Percentiles rank a stretch among this genome's conserved stretches.
phyloP scores from a whole-genome alignment of 2,329 filamentous ascomycete species.

The Alternaria sp. region DNA sequence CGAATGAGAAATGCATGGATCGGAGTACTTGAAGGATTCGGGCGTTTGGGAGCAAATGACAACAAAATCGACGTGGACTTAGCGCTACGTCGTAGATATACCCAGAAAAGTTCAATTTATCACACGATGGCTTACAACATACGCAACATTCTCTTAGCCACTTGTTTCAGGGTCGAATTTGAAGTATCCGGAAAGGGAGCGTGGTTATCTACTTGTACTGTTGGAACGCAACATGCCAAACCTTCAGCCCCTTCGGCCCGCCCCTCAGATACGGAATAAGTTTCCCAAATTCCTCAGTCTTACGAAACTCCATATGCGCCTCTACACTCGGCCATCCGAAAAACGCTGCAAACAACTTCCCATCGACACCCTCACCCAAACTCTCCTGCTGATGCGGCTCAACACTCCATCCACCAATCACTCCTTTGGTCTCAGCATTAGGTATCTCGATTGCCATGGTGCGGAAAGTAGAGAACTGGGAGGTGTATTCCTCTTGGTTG shows the following conservation, averaged over 20 bases:
- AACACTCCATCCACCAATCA: slow-evolving; percentile 46
- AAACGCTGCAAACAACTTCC: slow-evolving; percentile 51
- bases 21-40: neutral
- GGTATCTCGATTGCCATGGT: slow-evolving; percentile 40
- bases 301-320: slow-evolving; percentile 55
- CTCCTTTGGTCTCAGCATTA: slow-evolving; percentile 26
- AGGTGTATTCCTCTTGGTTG: slow-evolving; percentile 31
- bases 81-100: neutral
- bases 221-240: slow-evolving; percentile 44
- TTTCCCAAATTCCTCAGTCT: slow-evolving; percentile 54
- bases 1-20: neutral
- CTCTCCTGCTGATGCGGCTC: slow-evolving; percentile 30
- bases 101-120: neutral
- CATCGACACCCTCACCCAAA: slow-evolving; percentile 33
- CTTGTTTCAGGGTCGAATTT: neutral
- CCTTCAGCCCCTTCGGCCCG: slow-evolving; percentile 51
- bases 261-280: slow-evolving; percentile 52
- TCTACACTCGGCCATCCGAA: slow-evolving; percentile 62
- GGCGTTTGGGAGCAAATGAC: neutral
- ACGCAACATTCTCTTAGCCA: neutral
- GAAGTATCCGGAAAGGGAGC: neutral
- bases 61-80: neutral
- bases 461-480: slow-evolving; percentile 49
- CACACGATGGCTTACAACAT: neutral
- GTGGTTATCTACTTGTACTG: slow-evolving; percentile 4